Evolutionary conservation across 108 stramenopile genomes (phyloP), one percentile per base, ranked within the genome.

Genomic region (Cyclotella cryptica): DNA sequence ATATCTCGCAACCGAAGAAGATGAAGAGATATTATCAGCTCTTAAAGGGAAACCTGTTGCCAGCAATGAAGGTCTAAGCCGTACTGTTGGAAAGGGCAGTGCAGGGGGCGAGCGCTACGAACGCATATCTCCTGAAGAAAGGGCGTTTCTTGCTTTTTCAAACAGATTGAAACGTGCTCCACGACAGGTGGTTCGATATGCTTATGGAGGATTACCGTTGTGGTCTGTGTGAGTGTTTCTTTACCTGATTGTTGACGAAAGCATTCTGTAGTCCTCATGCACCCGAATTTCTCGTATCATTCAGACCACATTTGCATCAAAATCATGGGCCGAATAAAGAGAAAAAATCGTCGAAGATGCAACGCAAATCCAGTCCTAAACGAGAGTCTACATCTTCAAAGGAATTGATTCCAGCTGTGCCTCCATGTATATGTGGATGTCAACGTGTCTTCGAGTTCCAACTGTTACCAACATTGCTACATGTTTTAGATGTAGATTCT

Each of bases 1-100:
- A 60, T 96, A 96, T 66, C 80, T 96, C 79, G 89, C 79, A n/a
- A 88, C 90, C 77, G 94, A 96, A 75, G 94, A 96, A 46, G 94
- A 96, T 72, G 80, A 82, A 60, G 89, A 87, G 3, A 92, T 96
- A 62, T 54, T 96, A 21, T 72, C 85, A 9, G 89, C 81, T 13
- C 63, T 96, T 1, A 77, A 80, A 26, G 87, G 88, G 19, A 75
- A 61, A 45, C 61, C 69, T 19, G 61, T 29, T 28, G 69, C 62
- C 14, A 10, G 19, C 17, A 57, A 52, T 13, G 19, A 54, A n/a
- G 46, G 18, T 24, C 46, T 41, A 29, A 43, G 19, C 49, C 13
- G 29, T 59, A 47, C 0, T 14, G 24, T 30, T 24, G 78, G 68
- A 12, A 55, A 40, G n/a, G 71, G 71, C 10, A 62, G 72, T n/a